A percentile compares a stretch with the other conserved stretches of the same genome.
Conservation (phyloP, 805 yeast genomes). For the Saccharomyces mikatae region DNA sequence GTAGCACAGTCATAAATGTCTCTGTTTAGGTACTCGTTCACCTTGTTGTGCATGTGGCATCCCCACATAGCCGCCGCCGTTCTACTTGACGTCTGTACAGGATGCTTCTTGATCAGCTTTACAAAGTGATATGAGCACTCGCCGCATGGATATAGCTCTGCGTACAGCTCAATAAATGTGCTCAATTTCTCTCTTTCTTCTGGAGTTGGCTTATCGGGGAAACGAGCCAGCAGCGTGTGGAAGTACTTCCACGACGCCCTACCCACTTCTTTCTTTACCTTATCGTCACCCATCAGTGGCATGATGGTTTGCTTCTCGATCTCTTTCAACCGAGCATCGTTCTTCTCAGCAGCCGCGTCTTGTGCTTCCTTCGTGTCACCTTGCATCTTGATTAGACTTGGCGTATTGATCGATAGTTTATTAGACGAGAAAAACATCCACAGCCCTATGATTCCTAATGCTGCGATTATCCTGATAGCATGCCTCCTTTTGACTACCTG, state of each 20-base stretch:
- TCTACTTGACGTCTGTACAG: conserved; percentile 76
- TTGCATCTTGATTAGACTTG: background rate
- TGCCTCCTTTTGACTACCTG: background rate
- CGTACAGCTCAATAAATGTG: conserved; percentile 63
- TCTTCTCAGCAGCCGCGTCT: conserved; percentile 2
- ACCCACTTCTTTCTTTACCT: conserved; percentile 66
- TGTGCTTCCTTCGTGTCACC: background rate
- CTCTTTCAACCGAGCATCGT: background rate
- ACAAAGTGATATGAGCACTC: conserved; percentile 93
- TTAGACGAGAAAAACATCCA: conserved; percentile 22
- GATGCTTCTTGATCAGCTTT: conserved; percentile 55
- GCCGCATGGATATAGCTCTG: conserved; percentile 93
- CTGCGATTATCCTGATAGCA: background rate
- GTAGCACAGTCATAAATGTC: conserved; percentile 74
- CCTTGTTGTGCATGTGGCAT: conserved; percentile 82
- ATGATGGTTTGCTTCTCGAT: conserved; percentile 47
- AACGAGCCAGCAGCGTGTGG: conserved; percentile 87
- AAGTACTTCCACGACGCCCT: conserved; percentile 86
- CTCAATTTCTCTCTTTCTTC: conserved; percentile 56
- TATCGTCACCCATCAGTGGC: conserved; percentile 88
- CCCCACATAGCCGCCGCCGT: conserved; percentile 93
- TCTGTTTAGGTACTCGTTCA: conserved; percentile 64
- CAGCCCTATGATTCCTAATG: conserved; percentile 3
- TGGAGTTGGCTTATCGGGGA: conserved; percentile 70
- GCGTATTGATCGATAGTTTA: conserved; percentile 12